These are phyloP conservation scores for Teratosphaeria viscida DNA, from an alignment of 2,329 filamentous ascomycete species.

Conservation along the genomic window DNA sequence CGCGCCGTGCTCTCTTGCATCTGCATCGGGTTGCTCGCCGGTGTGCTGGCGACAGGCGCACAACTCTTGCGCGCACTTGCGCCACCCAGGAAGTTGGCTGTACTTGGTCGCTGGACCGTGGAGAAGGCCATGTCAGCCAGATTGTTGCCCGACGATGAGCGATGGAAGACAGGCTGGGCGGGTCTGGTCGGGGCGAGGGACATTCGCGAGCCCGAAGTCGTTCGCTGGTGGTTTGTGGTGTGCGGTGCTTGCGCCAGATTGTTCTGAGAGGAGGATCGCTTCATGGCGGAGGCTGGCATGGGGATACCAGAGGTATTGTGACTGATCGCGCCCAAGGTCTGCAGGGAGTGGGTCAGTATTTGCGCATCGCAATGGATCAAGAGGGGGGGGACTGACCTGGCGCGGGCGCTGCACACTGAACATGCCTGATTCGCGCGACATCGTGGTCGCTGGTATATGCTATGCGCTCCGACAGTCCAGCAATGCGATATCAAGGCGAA, in stretches of 20 bases:
- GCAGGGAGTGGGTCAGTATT: slow-evolving; percentile 13
- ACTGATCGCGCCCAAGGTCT: slow-evolving; percentile 81
- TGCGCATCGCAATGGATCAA: not conserved
- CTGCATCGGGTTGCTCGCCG: slow-evolving; percentile 29
- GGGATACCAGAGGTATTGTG: slow-evolving; percentile 70
- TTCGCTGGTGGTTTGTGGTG: slow-evolving; percentile 64
- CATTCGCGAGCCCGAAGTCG: slow-evolving; percentile 71
- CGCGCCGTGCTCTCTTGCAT: slow-evolving; percentile 49
- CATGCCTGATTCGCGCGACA: slow-evolving; percentile 76
- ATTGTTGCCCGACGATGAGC: slow-evolving; percentile 71
- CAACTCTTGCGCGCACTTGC: slow-evolving; percentile 59
- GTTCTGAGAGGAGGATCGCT: slow-evolving; percentile 73
- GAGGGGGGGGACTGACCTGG: slow-evolving; percentile 53
- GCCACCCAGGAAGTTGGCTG: slow-evolving; percentile 52
- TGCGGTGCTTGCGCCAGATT: slow-evolving; percentile 47
- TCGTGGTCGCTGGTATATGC: slow-evolving; percentile 30
- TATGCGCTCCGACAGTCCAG: not conserved
- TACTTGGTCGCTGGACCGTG: slow-evolving; percentile 75
- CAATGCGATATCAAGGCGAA: not conserved
- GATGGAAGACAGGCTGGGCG: slow-evolving; percentile 76
- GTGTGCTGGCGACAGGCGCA: slow-evolving; percentile 48
- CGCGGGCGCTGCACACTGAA: slow-evolving; percentile 87
- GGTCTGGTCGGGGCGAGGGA: slow-evolving; percentile 77
- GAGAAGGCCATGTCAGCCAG: slow-evolving; percentile 70
- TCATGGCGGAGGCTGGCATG: slow-evolving; percentile 85